A percentile compares a stretch with the other conserved stretches of the same genome.
These are phyloP conservation scores for Flaveria ramosissima DNA, from an alignment of 129 eudicot species.

Conservation along the genomic window DNA sequence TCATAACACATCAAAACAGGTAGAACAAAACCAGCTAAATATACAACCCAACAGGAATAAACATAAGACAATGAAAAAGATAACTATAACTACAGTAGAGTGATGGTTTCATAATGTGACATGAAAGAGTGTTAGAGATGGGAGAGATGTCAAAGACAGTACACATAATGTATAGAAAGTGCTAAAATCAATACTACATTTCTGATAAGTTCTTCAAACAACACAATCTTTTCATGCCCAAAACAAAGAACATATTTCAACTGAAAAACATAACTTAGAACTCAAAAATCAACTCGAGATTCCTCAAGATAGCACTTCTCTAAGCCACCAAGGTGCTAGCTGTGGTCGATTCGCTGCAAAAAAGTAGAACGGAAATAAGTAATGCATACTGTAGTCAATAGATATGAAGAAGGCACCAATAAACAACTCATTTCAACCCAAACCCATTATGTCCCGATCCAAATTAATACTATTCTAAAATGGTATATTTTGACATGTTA, in stretches of 20 bases:
- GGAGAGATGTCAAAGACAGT: too few species aligned
- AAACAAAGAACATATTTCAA: constrained; percentile 1
- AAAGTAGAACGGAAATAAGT: too few species aligned
- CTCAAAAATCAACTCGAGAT: constrained; percentile 6
- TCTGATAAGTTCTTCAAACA: constrained; percentile 23
- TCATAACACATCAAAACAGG: too few species aligned
- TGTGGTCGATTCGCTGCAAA: constrained; percentile 48
- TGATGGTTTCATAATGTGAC: too few species aligned
- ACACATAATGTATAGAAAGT: neutral
- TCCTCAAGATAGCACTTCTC: neutral
- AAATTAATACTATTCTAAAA: too few species aligned
- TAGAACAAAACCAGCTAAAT: too few species aligned
- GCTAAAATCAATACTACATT: constrained; percentile 8
- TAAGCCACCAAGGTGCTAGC: constrained; percentile 60
- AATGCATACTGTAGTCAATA: too few species aligned
- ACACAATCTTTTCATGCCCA: constrained; percentile 14
- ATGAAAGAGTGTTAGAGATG: too few species aligned
- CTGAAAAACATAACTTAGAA: constrained; percentile 14
- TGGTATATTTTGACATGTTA: neutral
- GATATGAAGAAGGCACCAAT: neutral
- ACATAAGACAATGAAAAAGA: too few species aligned
- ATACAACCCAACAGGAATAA: too few species aligned
- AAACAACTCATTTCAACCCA: neutral
- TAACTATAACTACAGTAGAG: too few species aligned
- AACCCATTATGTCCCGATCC: too few species aligned